Evolutionary conservation across 768 basidiomycete genomes (phyloP).

Genomic region (Rhodocollybia butyracea): DNA sequence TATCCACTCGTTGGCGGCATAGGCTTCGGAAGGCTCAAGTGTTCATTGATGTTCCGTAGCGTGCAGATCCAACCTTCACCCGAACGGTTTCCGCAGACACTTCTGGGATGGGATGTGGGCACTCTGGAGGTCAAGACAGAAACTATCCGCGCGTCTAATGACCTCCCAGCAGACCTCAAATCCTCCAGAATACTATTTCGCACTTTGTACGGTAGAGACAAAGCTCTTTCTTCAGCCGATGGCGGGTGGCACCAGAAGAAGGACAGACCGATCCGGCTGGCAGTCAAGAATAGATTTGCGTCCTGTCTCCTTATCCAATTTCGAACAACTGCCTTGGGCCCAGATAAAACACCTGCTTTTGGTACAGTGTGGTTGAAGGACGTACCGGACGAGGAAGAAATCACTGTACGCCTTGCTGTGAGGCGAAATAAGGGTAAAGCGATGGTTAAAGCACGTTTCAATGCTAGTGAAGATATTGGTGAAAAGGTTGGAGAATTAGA

Average conservation of each 20-base stretch:
- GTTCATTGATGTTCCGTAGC: conserved; percentile 66
- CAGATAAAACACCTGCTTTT: conserved; percentile 33
- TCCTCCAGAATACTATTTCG: conserved; percentile 39
- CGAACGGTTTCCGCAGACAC: conserved; percentile 30
- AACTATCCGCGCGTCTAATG: conserved; percentile 24
- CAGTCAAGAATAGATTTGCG: conserved; percentile 38
- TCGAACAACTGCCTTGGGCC: conserved; percentile 27
- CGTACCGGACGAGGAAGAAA: conserved; percentile 32
- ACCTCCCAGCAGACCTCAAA: conserved; percentile 31
- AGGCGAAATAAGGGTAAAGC: conserved; percentile 11
- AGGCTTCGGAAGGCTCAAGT: conserved; percentile 60
- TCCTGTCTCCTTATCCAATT: conserved; percentile 38
- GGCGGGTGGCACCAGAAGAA: conserved; percentile 25
- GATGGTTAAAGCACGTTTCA: conserved; percentile 15
- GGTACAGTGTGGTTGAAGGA: conserved; percentile 42
- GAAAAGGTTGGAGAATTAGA: conserved; percentile 27
- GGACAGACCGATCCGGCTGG: conserved; percentile 28
- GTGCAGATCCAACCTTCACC: conserved; percentile 55
- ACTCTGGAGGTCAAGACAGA: conserved; percentile 50
- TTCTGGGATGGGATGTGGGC: conserved; percentile 62
- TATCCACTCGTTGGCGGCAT: conserved; percentile 70
- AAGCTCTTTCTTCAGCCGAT: conserved; percentile 29
- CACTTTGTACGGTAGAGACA: conserved; percentile 34
- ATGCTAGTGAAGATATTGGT: conserved; percentile 19
- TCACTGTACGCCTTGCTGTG: conserved; percentile 6